Evolutionary conservation across 768 basidiomycete species (phyloP), one percentile per base, ranked within the genome.

Genomic region (Chlorophyllum brunneum): DNA sequence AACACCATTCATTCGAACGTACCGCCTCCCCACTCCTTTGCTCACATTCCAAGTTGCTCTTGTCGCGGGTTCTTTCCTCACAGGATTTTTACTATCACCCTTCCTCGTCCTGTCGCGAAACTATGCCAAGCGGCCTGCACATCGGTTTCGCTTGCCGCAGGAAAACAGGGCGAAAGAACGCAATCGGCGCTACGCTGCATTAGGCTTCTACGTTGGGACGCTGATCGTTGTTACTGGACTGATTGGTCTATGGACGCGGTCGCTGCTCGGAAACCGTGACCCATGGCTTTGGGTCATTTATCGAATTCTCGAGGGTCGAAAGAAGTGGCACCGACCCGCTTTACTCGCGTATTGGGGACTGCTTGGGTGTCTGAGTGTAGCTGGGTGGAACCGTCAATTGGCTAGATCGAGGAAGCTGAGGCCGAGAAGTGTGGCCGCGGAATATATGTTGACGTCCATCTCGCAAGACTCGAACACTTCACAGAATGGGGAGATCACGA

Each of bases 81-180:
- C 85, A n/a, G 97, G 97, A 11, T 92, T 98, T 68, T 71, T 98
- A 6, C 79, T 99, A n/a, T 92, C 92, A 0, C 97, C 97, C 0
- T 74, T 98, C 36, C 85, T 99, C 15, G 85, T 92, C 39, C 77
- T 98, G 16, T 95, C 95, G 15, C 83, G 97, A 2, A 86, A 93
- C 64, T 88, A 94, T 58, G 94, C 95, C 0, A 91, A 89, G 58
- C 81, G 85, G 18, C 95, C 95, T 2, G 80, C 83, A 54, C 84
- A 77, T 59, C 87, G 95, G 9, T 79, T 95, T 23, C 85, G 84
- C 10, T 75, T 85, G 77, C 95, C 93, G 0, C 80, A 87, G 48
- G 88, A 95, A 65, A 93, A 93, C 61, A 79, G 86, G 48, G 88
- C 95, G 64, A 93, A 93, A 62, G 77, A 83, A 39, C 79, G 83